Evolutionary conservation across 176 grass and related monocot genomes (phyloP).

Genomic region (Melocanna baccifera): DNA sequence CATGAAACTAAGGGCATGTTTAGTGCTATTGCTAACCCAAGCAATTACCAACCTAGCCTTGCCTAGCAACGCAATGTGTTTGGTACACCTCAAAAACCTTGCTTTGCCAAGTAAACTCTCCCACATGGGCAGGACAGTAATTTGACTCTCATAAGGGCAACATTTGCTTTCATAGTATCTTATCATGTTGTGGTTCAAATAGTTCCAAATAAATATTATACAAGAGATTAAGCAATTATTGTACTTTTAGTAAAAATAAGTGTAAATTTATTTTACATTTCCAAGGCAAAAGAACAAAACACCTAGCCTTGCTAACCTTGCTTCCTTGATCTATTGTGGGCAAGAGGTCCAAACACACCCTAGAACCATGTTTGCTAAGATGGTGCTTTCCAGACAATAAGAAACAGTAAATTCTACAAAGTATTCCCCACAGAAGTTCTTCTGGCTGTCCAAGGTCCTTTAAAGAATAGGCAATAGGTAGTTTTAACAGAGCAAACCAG

Average conservation of each 20-base stretch:
- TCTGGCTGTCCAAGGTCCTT: background rate
- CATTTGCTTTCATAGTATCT: background rate
- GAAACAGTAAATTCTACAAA: conserved; percentile 3
- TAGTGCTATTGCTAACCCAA: background rate
- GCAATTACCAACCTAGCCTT: background rate
- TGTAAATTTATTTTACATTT: background rate
- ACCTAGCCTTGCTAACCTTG: background rate
- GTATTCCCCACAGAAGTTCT: background rate
- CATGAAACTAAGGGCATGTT: background rate
- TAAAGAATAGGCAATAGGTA: background rate
- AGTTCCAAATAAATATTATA: background rate
- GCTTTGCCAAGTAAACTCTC: background rate
- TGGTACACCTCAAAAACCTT: background rate
- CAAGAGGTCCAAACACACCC: background rate
- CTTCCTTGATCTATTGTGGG: background rate
- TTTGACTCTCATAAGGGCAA: background rate
- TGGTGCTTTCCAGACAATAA: conserved; percentile 1
- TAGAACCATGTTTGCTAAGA: background rate
- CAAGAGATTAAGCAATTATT: background rate
- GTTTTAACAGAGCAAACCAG: background rate
- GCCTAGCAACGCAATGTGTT: background rate
- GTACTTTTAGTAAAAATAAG: background rate
- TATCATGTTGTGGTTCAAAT: background rate
- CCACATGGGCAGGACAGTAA: background rate
- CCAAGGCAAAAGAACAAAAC: background rate